phyloP scores from a whole-genome alignment of 495 filamentous ascomycete genomes.

The Tuber melanosporum region DNA sequence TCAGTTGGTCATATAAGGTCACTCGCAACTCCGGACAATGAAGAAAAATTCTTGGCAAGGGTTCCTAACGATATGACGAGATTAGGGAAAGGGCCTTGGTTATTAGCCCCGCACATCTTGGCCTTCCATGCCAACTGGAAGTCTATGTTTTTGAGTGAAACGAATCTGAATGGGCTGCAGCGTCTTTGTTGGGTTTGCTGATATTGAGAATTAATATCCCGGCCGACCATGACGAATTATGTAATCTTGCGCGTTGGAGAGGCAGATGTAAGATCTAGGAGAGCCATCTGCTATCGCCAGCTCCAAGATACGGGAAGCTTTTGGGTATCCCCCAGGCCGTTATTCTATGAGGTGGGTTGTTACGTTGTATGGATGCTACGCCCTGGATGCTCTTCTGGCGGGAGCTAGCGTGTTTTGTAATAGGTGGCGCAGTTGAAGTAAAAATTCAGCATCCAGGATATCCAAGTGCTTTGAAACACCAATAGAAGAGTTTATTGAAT shows the following conservation, averaged over 20 bases:
- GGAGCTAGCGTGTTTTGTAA: neutral
- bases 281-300: too few species aligned
- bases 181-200: neutral
- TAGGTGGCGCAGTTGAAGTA: neutral
- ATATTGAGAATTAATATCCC: neutral
- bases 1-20: neutral
- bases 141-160: neutral
- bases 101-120: neutral
- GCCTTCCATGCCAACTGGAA: neutral
- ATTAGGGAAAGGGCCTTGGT: neutral
- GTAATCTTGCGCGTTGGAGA: neutral
- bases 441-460: neutral
- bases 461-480: neutral
- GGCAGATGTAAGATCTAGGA: neutral
- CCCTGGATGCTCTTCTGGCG: neutral
- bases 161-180: neutral
- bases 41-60: neutral
- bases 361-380: neutral
- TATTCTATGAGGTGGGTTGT: neutral
- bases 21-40: neutral
- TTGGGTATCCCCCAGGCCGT: neutral
- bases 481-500: neutral
- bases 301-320: too few species aligned
- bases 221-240: neutral
- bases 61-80: neutral